phyloP scores from a whole-genome alignment of 2,329 filamentous ascomycete species.

The Aspergillus awamori region DNA sequence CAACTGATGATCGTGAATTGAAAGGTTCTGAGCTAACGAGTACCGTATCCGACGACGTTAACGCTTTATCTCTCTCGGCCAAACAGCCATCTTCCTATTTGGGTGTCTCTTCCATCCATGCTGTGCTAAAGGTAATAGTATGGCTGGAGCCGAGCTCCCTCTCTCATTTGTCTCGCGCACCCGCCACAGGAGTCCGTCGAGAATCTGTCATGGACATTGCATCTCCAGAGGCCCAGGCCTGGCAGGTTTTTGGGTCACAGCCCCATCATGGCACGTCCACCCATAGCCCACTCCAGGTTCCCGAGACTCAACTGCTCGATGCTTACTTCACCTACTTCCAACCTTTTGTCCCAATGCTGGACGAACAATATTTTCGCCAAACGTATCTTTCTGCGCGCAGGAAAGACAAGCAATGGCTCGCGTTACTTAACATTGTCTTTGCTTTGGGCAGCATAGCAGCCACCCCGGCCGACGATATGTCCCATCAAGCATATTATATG shows the following conservation, averaged over 20 bases:
- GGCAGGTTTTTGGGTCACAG: slow-evolving; percentile 28
- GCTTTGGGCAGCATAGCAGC: slow-evolving; percentile 73
- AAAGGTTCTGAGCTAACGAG: slow-evolving; percentile 59
- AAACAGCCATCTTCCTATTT: slow-evolving; percentile 68
- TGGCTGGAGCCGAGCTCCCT: slow-evolving; percentile 56
- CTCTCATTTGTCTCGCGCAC: slow-evolving; percentile 50
- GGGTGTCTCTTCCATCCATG: slow-evolving; percentile 74
- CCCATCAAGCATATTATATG: slow-evolving; percentile 70
- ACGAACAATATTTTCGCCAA: slow-evolving; percentile 70
- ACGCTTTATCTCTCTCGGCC: slow-evolving; percentile 65
- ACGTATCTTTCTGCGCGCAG: slow-evolving; percentile 65
- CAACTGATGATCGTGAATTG: slow-evolving; percentile 45
- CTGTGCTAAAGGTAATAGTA: slow-evolving; percentile 70
- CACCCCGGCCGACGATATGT: slow-evolving; percentile 63
- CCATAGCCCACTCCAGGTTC: slow-evolving; percentile 58
- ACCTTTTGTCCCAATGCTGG: slow-evolving; percentile 71
- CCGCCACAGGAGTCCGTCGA: slow-evolving; percentile 23
- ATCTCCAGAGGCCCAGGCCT: slow-evolving; percentile 21
- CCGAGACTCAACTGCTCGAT: slow-evolving; percentile 70
- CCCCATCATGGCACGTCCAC: slow-evolving; percentile 48
- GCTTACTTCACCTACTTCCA: slow-evolving; percentile 77
- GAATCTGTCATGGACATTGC: slow-evolving; percentile 26
- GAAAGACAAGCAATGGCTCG: slow-evolving; percentile 70
- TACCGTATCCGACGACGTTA: slow-evolving; percentile 71
- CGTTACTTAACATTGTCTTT: slow-evolving; percentile 74